Conservation (phyloP, 106 monocot genomes). For the Phalaenopsis aphrodite region DNA sequence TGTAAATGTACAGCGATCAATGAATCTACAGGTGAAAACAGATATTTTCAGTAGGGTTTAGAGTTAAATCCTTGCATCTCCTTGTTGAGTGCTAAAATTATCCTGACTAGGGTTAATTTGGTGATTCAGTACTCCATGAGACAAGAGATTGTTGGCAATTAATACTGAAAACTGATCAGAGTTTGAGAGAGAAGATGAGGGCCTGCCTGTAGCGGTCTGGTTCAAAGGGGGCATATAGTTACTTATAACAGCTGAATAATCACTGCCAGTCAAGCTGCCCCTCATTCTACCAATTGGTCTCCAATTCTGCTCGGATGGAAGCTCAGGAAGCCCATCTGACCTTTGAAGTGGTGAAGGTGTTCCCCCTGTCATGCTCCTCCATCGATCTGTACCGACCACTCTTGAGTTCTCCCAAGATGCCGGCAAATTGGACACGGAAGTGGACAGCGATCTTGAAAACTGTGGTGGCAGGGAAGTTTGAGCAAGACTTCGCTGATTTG, state of each 20-base stretch:
- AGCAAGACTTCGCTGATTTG: not conserved
- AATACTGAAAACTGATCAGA: constrained; percentile 10
- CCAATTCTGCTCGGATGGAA: constrained; percentile 46
- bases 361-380: constrained; percentile 4
- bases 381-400: not conserved
- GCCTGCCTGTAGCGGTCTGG: not conserved
- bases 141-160: constrained; percentile 3
- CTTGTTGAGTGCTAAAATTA: constrained; percentile 7
- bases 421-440: not conserved
- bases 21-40: too few species aligned
- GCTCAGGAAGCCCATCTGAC: constrained; percentile 15
- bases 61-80: constrained; percentile 4
- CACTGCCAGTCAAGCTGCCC: constrained; percentile 66
- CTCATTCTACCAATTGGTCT: constrained; percentile 80
- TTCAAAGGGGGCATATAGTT: constrained; percentile 28
- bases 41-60: too few species aligned
- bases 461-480: constrained; percentile 6
- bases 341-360: not conserved
- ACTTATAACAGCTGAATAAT: constrained; percentile 50
- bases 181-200: not conserved
- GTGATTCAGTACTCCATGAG: not conserved
- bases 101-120: not conserved
- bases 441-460: not conserved
- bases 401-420: not conserved
- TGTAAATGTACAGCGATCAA: too few species aligned